Evolutionary conservation across 768 basidiomycete genomes (phyloP).

Genomic region (Cubamyces lactineus): DNA sequence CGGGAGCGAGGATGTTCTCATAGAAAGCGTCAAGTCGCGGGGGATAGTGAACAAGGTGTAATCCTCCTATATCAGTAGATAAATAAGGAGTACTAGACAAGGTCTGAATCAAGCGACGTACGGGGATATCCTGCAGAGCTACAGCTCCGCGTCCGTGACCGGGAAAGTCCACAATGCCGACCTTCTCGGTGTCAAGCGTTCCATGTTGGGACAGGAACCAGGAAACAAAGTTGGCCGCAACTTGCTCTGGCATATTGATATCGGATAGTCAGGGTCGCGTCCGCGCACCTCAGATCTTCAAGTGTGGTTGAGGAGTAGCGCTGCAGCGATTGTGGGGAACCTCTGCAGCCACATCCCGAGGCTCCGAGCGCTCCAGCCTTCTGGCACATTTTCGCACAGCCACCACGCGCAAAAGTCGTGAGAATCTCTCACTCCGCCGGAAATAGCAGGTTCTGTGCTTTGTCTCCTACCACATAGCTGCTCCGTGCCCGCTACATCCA

Average conservation of each 20-base stretch:
- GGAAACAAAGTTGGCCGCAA: constrained; percentile 40
- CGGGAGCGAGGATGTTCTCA: constrained; percentile 72
- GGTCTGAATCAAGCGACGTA: constrained; percentile 36
- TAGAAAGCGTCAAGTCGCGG: constrained; percentile 73
- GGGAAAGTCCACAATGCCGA: constrained; percentile 51
- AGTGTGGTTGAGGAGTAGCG: too few species aligned
- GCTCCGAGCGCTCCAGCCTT: too few species aligned
- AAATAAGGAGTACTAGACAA: not conserved
- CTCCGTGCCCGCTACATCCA: too few species aligned
- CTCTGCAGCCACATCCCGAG: too few species aligned
- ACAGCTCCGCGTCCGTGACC: constrained; percentile 74
- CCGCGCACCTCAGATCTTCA: not conserved
- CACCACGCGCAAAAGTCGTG: not conserved
- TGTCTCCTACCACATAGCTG: not conserved
- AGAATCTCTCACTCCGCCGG: not conserved
- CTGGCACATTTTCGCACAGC: constrained; percentile 1
- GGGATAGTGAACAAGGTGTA: constrained; percentile 84
- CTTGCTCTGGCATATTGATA: not conserved
- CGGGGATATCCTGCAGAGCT: constrained; percentile 74
- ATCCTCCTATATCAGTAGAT: constrained; percentile 55
- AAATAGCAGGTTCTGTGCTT: constrained; percentile 13
- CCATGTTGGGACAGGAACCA: constrained; percentile 66
- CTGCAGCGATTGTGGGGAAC: too few species aligned
- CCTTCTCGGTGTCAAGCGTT: constrained; percentile 45
- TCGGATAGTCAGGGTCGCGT: not conserved